These are phyloP conservation scores for Hyphopichia burtonii DNA, from an alignment of 1,139 yeast species.

Conservation along the genomic window DNA sequence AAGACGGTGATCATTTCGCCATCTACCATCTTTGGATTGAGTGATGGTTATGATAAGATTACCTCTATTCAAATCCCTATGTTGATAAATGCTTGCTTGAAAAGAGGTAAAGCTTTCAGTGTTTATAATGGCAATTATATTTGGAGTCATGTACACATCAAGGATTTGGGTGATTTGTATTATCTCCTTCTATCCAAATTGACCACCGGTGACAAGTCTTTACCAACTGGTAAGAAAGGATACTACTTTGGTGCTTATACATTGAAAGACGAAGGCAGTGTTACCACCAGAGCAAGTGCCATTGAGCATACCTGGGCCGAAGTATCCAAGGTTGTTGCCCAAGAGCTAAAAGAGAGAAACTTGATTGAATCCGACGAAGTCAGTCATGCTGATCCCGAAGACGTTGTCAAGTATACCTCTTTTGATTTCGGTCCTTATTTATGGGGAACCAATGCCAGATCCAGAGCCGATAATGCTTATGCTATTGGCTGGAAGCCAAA, in stretches of 20 bases:
- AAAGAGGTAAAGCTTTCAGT: slow-evolving; percentile 25
- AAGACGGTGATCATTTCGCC: slow-evolving; percentile 24
- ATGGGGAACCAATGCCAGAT: slow-evolving; percentile 33
- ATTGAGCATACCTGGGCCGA: slow-evolving; percentile 33
- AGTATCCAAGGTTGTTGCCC: slow-evolving; percentile 23
- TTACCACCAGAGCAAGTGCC: slow-evolving; percentile 15
- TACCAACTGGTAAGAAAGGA: slow-evolving; percentile 33
- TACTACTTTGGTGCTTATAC: slow-evolving; percentile 34
- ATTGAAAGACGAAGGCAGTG: slow-evolving; percentile 13
- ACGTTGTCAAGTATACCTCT: slow-evolving; percentile 9
- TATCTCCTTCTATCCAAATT: slow-evolving; percentile 20
- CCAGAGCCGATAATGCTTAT: slow-evolving; percentile 26
- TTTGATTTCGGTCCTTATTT: slow-evolving; percentile 18
- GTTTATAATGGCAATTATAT: slow-evolving; percentile 31
- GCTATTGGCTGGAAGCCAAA: slow-evolving; percentile 25
- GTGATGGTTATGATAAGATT: slow-evolving; percentile 31
- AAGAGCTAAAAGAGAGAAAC: slow-evolving; percentile 14
- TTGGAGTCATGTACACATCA: slow-evolving; percentile 39
- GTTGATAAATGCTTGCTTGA: slow-evolving; percentile 19
- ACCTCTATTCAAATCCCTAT: slow-evolving; percentile 34
- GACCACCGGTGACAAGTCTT: slow-evolving; percentile 13
- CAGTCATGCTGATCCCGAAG: slow-evolving; percentile 14
- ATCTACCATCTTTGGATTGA: slow-evolving; percentile 23
- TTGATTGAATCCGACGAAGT: slow-evolving; percentile 17
- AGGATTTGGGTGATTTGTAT: slow-evolving; percentile 36